phyloP scores from a whole-genome alignment of 1,139 yeast genomes.

The Hanseniaspora gamundiae region DNA sequence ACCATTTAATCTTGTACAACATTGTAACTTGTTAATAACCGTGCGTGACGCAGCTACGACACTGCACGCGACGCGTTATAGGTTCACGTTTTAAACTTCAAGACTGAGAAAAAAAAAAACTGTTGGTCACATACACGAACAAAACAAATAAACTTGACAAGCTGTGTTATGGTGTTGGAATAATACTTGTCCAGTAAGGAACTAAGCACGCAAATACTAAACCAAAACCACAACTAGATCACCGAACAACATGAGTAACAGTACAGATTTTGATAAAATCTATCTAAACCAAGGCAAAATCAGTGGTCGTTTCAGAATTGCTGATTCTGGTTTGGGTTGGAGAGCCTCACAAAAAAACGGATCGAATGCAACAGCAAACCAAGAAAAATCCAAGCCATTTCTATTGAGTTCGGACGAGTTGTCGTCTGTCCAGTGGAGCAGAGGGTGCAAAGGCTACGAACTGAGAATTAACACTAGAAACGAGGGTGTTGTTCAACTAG shows the following conservation, averaged over 20 bases:
- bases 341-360: constrained; percentile 56
- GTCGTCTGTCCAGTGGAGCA: constrained; percentile 74
- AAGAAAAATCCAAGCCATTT: constrained; percentile 53
- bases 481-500: constrained; percentile 75
- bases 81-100: too few relatives aligned
- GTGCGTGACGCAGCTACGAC: too few relatives aligned
- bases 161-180: too few relatives aligned
- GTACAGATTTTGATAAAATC: constrained; percentile 62
- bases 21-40: too few relatives aligned
- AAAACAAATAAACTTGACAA: too few relatives aligned
- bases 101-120: too few relatives aligned
- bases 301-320: constrained; percentile 85
- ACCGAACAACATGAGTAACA: background rate
- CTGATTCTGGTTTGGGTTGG: constrained; percentile 96
- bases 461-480: constrained; percentile 79
- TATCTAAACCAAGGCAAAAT: constrained; percentile 76
- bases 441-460: constrained; percentile 89
- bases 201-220: background rate
- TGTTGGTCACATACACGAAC: too few relatives aligned
- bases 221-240: background rate
- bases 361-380: constrained; percentile 28
- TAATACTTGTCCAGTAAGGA: too few relatives aligned
- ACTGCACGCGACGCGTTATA: too few relatives aligned
- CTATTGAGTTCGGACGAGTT: constrained; percentile 78
- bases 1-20: too few relatives aligned